These are phyloP conservation scores for Porphyrellus cyaneotinctus DNA, from an alignment of 768 basidiomycete species.

Conservation along the genomic window DNA sequence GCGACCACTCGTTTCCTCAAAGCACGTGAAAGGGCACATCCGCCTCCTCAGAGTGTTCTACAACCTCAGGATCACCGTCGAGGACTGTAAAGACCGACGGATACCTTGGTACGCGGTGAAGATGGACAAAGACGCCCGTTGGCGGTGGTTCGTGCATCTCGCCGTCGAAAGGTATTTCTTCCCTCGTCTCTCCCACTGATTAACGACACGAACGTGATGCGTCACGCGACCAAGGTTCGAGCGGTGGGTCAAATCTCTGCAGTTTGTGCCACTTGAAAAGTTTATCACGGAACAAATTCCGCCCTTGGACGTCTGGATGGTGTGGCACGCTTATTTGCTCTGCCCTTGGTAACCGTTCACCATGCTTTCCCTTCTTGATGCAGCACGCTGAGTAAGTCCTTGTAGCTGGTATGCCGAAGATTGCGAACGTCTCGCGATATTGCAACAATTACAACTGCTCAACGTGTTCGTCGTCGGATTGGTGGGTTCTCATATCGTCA, in stretches of 20 bases:
- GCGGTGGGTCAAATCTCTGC: constrained; percentile 29
- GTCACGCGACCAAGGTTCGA: constrained; percentile 29
- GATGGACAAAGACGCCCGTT: constrained; percentile 30
- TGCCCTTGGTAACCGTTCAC: constrained; percentile 29
- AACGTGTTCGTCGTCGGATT: constrained; percentile 29
- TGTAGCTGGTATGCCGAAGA: constrained; percentile 32
- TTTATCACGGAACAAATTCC: constrained; percentile 29
- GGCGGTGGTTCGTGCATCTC: constrained; percentile 39
- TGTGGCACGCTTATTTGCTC: constrained; percentile 41
- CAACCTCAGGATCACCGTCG: constrained; percentile 26
- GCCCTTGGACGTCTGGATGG: constrained; percentile 40
- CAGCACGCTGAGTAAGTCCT: constrained; percentile 6
- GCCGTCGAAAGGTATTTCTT: constrained; percentile 35
- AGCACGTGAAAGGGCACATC: constrained; percentile 35
- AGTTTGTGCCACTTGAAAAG: constrained; percentile 22
- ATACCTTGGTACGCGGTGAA: constrained; percentile 24
- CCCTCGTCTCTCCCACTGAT: too few relatives aligned
- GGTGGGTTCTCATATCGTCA: constrained; percentile 13
- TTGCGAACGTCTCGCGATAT: constrained; percentile 27
- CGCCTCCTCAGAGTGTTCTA: constrained; percentile 33
- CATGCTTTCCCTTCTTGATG: background rate
- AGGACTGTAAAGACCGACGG: constrained; percentile 25
- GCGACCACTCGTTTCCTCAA: constrained; percentile 29
- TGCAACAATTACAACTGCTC: constrained; percentile 25
- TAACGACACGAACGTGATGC: background rate